Conservation (phyloP, 2,329 filamentous ascomycete species). For the Dactylellina sp. region DNA sequence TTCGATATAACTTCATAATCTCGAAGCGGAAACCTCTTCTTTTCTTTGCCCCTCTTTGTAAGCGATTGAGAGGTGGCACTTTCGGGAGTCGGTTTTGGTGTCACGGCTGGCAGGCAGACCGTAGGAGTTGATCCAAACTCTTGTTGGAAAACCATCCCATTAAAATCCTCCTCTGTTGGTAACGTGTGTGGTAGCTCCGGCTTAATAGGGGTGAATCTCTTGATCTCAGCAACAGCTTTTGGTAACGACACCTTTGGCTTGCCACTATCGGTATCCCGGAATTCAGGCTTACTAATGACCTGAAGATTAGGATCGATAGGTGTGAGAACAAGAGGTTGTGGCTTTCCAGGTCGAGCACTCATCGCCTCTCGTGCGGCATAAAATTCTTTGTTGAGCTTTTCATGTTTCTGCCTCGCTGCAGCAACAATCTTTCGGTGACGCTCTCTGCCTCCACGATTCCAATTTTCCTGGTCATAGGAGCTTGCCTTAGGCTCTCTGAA, state of each 20-base stretch:
- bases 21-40: slow-evolving; percentile 9
- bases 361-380: slow-evolving; percentile 33
- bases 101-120: slow-evolving; percentile 57
- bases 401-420: neutral
- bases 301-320: slow-evolving; percentile 39
- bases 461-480: neutral
- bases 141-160: slow-evolving; percentile 58
- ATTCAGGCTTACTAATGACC: slow-evolving; percentile 55
- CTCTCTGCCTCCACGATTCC: slow-evolving; percentile 1
- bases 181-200: slow-evolving; percentile 52
- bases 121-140: slow-evolving; percentile 60
- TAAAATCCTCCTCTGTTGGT: slow-evolving; percentile 60
- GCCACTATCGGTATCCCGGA: slow-evolving; percentile 43
- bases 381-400: slow-evolving; percentile 9
- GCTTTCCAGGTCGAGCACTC: slow-evolving; percentile 9
- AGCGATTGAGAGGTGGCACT: neutral
- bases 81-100: slow-evolving; percentile 3
- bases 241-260: slow-evolving; percentile 55
- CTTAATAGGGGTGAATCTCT: neutral
- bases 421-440: neutral
- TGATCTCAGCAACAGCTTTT: slow-evolving; percentile 18
- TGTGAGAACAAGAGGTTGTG: neutral
- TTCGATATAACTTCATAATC: slow-evolving; percentile 33
- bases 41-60: slow-evolving; percentile 17
- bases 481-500: neutral